A percentile compares a stretch with the other conserved stretches of the same genome.
These are phyloP conservation scores for Mycena olivaceomarginata DNA, from an alignment of 768 basidiomycete species.

Conservation along the genomic window DNA sequence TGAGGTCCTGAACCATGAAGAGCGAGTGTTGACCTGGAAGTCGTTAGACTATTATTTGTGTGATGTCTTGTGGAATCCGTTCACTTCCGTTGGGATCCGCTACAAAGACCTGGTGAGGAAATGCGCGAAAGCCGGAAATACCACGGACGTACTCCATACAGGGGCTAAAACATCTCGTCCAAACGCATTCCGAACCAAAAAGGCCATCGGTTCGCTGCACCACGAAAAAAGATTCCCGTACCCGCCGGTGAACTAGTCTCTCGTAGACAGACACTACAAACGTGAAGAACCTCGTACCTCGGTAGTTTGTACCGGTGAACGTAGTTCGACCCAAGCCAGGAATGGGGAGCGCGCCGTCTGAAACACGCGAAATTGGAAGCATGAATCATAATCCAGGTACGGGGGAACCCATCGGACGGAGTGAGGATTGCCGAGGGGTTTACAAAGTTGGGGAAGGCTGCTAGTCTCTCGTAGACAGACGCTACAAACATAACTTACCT, in stretches of 20 bases:
- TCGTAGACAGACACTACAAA: too few species aligned
- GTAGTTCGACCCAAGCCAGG: background rate
- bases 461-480: too few species aligned
- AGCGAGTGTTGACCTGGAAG: constrained; percentile 15
- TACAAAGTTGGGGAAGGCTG: background rate
- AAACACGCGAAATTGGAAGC: too few species aligned
- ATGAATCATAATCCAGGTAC: background rate
- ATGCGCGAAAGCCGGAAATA: background rate
- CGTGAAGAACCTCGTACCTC: too few species aligned
- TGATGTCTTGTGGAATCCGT: constrained; percentile 1
- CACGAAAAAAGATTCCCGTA: constrained; percentile 5
- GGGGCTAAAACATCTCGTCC: background rate
- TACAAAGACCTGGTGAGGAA: background rate
- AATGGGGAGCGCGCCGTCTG: constrained; percentile 17
- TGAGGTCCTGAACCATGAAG: constrained; percentile 15
- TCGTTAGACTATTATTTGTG: too few species aligned
- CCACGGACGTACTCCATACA: background rate
- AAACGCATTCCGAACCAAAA: constrained; percentile 5
- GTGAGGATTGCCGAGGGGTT: background rate
- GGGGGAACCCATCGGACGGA: constrained; percentile 12
- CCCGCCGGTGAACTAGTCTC: constrained; percentile 1
- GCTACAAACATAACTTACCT: too few species aligned
- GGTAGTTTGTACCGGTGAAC: too few species aligned
- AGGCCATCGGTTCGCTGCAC: constrained; percentile 16
- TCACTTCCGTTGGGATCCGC: constrained; percentile 12